A percentile compares a stretch with the other conserved stretches of the same genome.
phyloP scores from a whole-genome alignment of 345 rosid species.

The Eucalyptus regnans region DNA sequence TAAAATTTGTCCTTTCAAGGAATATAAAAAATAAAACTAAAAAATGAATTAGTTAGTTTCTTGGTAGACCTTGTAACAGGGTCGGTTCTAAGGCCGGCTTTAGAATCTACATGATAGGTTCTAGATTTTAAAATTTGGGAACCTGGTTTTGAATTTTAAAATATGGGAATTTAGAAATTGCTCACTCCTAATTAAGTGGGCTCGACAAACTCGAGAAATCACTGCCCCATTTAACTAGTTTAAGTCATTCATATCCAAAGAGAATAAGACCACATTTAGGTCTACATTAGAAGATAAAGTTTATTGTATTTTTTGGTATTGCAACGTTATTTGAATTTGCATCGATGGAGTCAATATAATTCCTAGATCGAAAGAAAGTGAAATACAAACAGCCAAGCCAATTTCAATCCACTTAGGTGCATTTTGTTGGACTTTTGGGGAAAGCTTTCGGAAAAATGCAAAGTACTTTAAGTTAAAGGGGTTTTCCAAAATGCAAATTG shows the following conservation, averaged over 20 bases:
- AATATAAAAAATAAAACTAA: not conserved
- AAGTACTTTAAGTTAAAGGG: rapidly evolving
- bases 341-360: not conserved
- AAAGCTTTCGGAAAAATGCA: rapidly evolving
- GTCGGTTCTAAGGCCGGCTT: not conserved
- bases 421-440: too few relatives aligned
- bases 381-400: not conserved
- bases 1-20: not conserved
- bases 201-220: not conserved
- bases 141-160: too few relatives aligned
- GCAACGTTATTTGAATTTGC: not conserved
- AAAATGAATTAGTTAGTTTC: not conserved
- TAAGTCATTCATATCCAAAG: not conserved
- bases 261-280: not conserved
- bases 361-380: not conserved
- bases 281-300: not conserved
- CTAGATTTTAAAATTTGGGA: too few relatives aligned
- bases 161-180: too few relatives aligned
- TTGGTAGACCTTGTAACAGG: rapidly evolving
- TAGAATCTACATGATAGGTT: too few relatives aligned
- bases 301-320: not conserved
- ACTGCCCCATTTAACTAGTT: not conserved
- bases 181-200: not conserved
- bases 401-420: not conserved
- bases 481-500: too few relatives aligned